A percentile compares a stretch with the other conserved stretches of the same genome.
Conservation (phyloP, 495 filamentous ascomycete species). For the Hypoxylon perforatum region DNA sequence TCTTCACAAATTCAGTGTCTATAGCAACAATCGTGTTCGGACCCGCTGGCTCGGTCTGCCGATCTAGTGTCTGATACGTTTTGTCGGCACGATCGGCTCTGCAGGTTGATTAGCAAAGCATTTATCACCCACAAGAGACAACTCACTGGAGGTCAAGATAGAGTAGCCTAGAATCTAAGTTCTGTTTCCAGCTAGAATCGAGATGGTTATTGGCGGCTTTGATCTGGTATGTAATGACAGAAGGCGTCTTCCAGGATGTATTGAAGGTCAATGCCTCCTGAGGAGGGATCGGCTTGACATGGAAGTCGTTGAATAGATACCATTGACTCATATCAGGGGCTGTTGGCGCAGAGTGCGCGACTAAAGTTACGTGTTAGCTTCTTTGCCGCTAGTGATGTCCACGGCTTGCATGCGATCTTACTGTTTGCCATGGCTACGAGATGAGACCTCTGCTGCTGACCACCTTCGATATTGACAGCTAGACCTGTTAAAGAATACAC, state of each 20-base stretch:
- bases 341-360: slow-evolving; percentile 73
- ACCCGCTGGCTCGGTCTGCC: slow-evolving; percentile 71
- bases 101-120: slow-evolving; percentile 25
- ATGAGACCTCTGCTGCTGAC: slow-evolving; percentile 85
- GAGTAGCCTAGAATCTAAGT: slow-evolving; percentile 82
- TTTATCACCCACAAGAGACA: not conserved
- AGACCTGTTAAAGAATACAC: slow-evolving; percentile 94
- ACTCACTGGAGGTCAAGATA: slow-evolving; percentile 79
- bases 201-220: slow-evolving; percentile 78
- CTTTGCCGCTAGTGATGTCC: not conserved
- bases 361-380: slow-evolving; percentile 48
- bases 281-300: slow-evolving; percentile 79
- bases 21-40: slow-evolving; percentile 82
- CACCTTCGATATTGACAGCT: slow-evolving; percentile 86
- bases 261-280: slow-evolving; percentile 91
- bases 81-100: slow-evolving; percentile 53
- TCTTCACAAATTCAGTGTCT: slow-evolving; percentile 93
- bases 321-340: slow-evolving; percentile 71
- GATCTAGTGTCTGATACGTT: slow-evolving; percentile 69
- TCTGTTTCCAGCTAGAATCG: slow-evolving; percentile 86
- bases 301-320: slow-evolving; percentile 98
- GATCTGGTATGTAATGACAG: slow-evolving; percentile 84
- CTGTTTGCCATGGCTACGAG: slow-evolving; percentile 90
- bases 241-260: slow-evolving; percentile 88
- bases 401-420: slow-evolving; percentile 44